Percentiles rank a stretch among this genome's conserved stretches.
phyloP scores from a whole-genome alignment of 495 filamentous ascomycete species.

The Cercophora newfieldiana region DNA sequence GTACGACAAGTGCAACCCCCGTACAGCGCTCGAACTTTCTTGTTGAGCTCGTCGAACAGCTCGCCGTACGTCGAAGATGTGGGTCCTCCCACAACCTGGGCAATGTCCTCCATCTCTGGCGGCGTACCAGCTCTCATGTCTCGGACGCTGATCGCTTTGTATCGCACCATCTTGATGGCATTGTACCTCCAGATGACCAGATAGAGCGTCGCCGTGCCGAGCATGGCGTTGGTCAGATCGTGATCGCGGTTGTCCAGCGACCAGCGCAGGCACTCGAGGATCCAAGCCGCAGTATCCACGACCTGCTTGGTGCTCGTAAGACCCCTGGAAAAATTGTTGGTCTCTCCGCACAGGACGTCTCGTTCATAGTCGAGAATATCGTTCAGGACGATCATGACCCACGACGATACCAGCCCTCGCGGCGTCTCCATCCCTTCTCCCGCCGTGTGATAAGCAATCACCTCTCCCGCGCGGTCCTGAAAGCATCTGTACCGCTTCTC shows the following conservation, averaged over 20 bases:
- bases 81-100: neutral
- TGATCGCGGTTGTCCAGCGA: conserved; percentile 1
- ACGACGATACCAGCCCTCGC: neutral
- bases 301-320: neutral
- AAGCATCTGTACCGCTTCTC: neutral
- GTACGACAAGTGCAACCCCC: conserved; percentile 1
- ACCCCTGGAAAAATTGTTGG: conserved; percentile 2
- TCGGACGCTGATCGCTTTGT: neutral
- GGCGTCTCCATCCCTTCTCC: conserved; percentile 6
- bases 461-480: conserved; percentile 6
- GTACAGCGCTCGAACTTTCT: neutral
- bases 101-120: conserved; percentile 7
- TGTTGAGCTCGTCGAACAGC: neutral
- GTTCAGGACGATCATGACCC: conserved; percentile 5
- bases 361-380: conserved; percentile 1
- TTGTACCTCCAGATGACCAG: conserved; percentile 4
- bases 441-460: conserved; percentile 5
- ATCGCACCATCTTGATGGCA: neutral
- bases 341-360: conserved; percentile 6
- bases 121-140: neutral
- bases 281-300: neutral
- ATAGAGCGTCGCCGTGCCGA: conserved; percentile 3
- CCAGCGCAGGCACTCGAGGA: neutral
- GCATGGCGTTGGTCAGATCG: conserved; percentile 6
- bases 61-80: neutral